Conservation (phyloP, 129 eudicot species). For the Centaurea solstitialis region DNA sequence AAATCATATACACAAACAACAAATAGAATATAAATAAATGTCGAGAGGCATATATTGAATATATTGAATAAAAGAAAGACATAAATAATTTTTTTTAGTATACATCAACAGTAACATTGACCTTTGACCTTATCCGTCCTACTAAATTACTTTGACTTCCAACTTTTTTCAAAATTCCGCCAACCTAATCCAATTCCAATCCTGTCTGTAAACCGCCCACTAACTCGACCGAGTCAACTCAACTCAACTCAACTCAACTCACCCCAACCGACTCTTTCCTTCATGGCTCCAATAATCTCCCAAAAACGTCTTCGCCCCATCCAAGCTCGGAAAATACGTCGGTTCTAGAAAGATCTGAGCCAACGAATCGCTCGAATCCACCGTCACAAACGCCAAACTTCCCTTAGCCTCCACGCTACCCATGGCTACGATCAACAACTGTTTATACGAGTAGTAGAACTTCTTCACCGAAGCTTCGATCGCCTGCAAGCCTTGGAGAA, state of each 20-base stretch:
- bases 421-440: conserved; percentile 63
- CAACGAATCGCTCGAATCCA: conserved; percentile 57
- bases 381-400: conserved; percentile 32
- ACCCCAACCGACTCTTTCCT: conserved; percentile 11
- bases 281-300: conserved; percentile 71
- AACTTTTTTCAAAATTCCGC: conserved; percentile 22
- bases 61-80: conserved; percentile 20
- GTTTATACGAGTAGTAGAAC: conserved; percentile 71
- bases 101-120: conserved; percentile 34
- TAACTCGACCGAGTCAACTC: conserved; percentile 14
- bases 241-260: neutral
- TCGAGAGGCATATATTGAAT: neutral
- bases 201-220: conserved; percentile 23
- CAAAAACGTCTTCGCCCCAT: conserved; percentile 88
- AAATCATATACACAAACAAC: neutral
- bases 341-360: conserved; percentile 72
- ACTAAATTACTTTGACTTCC: conserved; percentile 27
- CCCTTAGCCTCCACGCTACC: conserved; percentile 84
- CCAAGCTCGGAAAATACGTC: conserved; percentile 93
- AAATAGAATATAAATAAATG: neutral
- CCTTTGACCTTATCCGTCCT: conserved; percentile 41
- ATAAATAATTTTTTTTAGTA: conserved; percentile 28
- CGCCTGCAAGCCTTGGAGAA: conserved; percentile 80
- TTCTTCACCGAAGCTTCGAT: conserved; percentile 77
- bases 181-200: conserved; percentile 41